Percentiles rank a stretch among this genome's conserved stretches.
phyloP scores from a whole-genome alignment of 306 rosid species.

The Trifolium fragiferum region DNA sequence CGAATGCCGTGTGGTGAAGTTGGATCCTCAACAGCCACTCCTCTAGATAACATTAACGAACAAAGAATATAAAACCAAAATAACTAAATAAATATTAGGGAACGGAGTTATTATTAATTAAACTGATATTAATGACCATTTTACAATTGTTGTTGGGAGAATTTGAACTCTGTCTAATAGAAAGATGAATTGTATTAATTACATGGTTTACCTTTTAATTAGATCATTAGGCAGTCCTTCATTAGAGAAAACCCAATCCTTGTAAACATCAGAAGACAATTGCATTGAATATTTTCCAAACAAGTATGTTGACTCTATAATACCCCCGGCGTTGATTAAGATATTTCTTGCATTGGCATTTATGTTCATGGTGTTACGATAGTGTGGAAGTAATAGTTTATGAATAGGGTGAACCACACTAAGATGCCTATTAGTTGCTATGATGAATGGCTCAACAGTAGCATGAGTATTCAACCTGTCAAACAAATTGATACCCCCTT shows the following conservation, averaged over 20 bases:
- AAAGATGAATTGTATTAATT: too few relatives aligned
- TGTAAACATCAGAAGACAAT: background rate
- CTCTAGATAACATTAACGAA: too few relatives aligned
- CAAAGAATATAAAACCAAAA: background rate
- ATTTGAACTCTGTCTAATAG: too few relatives aligned
- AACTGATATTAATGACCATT: too few relatives aligned
- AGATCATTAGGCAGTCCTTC: slow-evolving; percentile 8
- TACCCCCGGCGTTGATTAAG: background rate
- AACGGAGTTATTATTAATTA: too few relatives aligned
- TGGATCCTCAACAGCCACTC: too few relatives aligned
- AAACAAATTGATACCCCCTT: background rate
- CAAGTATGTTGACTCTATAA: background rate
- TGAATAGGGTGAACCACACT: slow-evolving; percentile 85
- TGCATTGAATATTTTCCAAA: background rate
- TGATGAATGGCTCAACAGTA: slow-evolving; percentile 80
- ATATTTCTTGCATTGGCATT: slow-evolving; percentile 71
- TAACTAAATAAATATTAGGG: too few relatives aligned
- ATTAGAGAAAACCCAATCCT: background rate
- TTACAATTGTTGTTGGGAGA: background rate
- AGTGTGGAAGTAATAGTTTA: too few relatives aligned
- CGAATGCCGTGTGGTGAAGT: too few relatives aligned
- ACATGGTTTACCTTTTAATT: background rate
- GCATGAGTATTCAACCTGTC: slow-evolving; percentile 83
- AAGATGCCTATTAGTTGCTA: slow-evolving; percentile 78
- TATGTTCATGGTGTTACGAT: slow-evolving; percentile 83